Conservation (phyloP, 2,329 filamentous ascomycete species). For the Nakataea oryzae region DNA sequence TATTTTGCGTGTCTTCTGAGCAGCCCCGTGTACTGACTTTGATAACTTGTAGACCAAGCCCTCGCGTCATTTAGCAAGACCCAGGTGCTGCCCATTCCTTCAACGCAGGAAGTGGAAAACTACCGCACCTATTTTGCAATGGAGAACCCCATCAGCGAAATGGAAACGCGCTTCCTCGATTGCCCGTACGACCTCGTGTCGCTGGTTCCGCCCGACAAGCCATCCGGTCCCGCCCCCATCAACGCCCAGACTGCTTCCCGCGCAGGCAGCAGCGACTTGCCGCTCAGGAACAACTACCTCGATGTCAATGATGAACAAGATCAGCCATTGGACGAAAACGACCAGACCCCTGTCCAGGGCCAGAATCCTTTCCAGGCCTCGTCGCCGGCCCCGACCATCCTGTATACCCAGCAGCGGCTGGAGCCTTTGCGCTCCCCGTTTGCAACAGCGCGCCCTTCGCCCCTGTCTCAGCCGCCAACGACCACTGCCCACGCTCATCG, state of each 20-base stretch:
- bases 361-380: background rate
- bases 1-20: background rate
- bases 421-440: background rate
- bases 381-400: background rate
- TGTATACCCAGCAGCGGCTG: background rate
- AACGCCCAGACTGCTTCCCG: background rate
- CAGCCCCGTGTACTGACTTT: background rate
- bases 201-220: conserved; percentile 12
- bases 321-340: background rate
- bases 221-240: background rate
- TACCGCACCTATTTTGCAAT: conserved; percentile 43
- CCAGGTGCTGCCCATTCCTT: conserved; percentile 37
- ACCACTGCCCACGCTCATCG: background rate
- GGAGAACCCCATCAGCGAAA: conserved; percentile 41
- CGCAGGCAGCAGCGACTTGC: background rate
- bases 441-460: background rate
- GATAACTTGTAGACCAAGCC: conserved; percentile 38
- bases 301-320: background rate
- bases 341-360: background rate
- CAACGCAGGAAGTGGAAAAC: conserved; percentile 28
- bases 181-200: conserved; percentile 42
- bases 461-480: background rate
- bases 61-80: conserved; percentile 46
- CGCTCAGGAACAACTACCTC: background rate
- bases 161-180: conserved; percentile 51